Conservation (phyloP, 306 rosid species). For the Coriaria nepalensis region DNA sequence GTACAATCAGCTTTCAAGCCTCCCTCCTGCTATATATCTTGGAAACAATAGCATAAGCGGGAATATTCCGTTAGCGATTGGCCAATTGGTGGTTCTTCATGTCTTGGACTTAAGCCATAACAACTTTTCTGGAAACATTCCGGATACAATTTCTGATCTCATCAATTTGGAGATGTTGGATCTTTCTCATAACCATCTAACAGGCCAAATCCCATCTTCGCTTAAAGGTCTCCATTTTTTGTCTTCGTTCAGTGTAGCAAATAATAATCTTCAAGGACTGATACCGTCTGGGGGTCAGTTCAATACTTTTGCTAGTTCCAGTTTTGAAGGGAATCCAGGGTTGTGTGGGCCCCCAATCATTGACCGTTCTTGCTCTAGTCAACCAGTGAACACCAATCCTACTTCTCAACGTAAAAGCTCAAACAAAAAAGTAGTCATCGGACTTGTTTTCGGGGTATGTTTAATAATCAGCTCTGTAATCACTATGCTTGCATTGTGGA, state of each 20-base stretch:
- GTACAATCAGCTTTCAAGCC: constrained; percentile 54
- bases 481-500: constrained; percentile 38
- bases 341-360: constrained; percentile 39
- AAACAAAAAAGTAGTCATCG: constrained; percentile 28
- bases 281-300: constrained; percentile 71
- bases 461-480: constrained; percentile 34
- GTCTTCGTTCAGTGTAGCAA: constrained; percentile 59
- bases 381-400: constrained; percentile 5
- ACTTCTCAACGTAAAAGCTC: constrained; percentile 13
- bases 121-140: constrained; percentile 54
- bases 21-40: constrained; percentile 62
- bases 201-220: constrained; percentile 60
- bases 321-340: constrained; percentile 46
- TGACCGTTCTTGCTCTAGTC: constrained; percentile 36
- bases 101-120: constrained; percentile 41
- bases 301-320: constrained; percentile 43
- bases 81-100: constrained; percentile 39
- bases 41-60: constrained; percentile 43
- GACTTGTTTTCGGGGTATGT: constrained; percentile 24
- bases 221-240: constrained; percentile 49
- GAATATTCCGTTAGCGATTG: constrained; percentile 45
- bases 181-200: constrained; percentile 42
- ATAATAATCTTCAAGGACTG: constrained; percentile 53
- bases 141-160: constrained; percentile 42
- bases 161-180: constrained; percentile 55